These are phyloP conservation scores for Colletotrichum chlorophyti DNA, from an alignment of 2,329 filamentous ascomycete species.

Conservation along the genomic window DNA sequence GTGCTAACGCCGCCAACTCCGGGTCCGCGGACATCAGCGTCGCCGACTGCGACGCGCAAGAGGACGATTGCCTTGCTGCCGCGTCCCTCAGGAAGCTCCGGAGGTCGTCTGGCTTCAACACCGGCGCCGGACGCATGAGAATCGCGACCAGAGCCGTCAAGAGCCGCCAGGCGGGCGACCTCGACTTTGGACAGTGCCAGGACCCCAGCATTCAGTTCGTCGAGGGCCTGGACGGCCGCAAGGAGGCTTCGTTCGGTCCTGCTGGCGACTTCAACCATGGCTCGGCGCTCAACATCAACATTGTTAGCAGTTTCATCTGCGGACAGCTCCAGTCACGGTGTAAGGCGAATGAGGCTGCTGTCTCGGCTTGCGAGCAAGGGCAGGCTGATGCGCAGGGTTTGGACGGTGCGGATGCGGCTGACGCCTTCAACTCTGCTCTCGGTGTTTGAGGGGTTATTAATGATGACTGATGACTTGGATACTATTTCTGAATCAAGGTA, in stretches of 20 bases:
- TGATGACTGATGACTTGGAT: neutral
- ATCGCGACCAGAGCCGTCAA: constrained; percentile 29
- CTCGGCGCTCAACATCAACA: constrained; percentile 45
- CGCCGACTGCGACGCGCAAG: constrained; percentile 51
- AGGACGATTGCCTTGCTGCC: constrained; percentile 44
- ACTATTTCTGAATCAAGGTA: too few species aligned
- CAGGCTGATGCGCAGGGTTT: constrained; percentile 30
- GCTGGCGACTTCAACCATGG: constrained; percentile 57
- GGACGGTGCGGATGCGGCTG: constrained; percentile 34
- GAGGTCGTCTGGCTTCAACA: constrained; percentile 12
- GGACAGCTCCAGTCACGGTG: constrained; percentile 42
- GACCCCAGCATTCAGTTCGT: constrained; percentile 58
- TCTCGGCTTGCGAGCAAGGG: constrained; percentile 30
- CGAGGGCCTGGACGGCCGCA: constrained; percentile 54
- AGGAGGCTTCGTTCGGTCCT: constrained; percentile 49
- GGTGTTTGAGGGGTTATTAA: constrained; percentile 9
- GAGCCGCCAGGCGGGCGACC: constrained; percentile 26
- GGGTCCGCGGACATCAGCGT: constrained; percentile 44
- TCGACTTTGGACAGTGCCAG: constrained; percentile 53
- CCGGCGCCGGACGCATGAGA: constrained; percentile 20
- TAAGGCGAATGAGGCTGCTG: constrained; percentile 31
- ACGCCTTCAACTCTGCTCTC: constrained; percentile 33
- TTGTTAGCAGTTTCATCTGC: constrained; percentile 57
- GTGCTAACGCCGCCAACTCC: constrained; percentile 55
- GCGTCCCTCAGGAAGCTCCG: constrained; percentile 26